Conservation (phyloP, 2,329 filamentous ascomycete genomes). For the Fusarium sp. region DNA sequence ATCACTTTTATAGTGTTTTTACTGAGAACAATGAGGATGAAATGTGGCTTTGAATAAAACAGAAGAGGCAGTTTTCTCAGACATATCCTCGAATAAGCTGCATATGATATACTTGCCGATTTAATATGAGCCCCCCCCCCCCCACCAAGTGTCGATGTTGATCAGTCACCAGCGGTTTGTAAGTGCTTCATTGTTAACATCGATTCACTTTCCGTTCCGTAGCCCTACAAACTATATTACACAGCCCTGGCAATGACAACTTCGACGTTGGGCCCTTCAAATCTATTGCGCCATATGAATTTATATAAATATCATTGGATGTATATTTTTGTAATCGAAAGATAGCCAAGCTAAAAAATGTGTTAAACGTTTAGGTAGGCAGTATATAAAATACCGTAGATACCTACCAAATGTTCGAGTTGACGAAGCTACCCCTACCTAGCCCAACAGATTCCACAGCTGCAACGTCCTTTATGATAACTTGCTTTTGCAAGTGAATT, state of each 20-base stretch:
- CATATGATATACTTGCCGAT: neutral
- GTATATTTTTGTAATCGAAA: no score
- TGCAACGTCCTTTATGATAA: neutral
- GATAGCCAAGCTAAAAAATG: no score
- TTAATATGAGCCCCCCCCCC: neutral
- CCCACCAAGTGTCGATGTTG: no score
- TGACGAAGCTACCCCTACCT: neutral
- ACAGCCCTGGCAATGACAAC: neutral
- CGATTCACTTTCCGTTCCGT: neutral
- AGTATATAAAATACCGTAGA: no score
- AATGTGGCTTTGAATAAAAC: neutral
- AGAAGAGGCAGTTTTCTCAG: neutral
- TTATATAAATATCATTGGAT: no score
- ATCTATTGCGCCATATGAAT: neutral
- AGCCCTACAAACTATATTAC: neutral
- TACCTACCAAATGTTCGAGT: neutral
- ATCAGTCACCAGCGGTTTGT: neutral
- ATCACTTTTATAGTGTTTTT: no score
- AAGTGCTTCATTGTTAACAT: neutral
- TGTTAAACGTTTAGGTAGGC: no score
- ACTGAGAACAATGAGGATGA: neutral
- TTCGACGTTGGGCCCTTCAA: neutral
- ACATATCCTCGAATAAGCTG: no score
- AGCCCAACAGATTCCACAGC: neutral
- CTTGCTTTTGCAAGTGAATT: neutral